Evolutionary conservation across 2,329 filamentous ascomycete species (phyloP).

Genomic region (Xylariaceae sp.): DNA sequence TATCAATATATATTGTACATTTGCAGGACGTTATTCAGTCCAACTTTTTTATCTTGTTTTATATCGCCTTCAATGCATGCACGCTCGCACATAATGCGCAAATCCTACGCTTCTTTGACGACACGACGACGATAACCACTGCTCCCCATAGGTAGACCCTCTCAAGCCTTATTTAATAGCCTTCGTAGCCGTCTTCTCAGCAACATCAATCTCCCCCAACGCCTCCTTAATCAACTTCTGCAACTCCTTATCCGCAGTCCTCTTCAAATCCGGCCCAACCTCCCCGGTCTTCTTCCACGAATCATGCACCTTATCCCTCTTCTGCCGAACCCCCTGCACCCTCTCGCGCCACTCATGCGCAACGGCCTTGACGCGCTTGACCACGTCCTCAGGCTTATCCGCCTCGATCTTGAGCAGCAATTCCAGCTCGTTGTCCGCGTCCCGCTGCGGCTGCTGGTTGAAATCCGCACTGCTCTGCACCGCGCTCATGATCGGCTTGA

Average conservation of each 20-base stretch:
- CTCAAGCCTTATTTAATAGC: slow-evolving; percentile 27
- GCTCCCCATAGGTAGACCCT: slow-evolving; percentile 13
- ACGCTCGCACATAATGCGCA: too few species aligned
- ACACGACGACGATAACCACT: neutral
- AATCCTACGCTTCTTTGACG: too few species aligned
- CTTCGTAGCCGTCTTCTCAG: slow-evolving; percentile 46
- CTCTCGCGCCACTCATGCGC: slow-evolving; percentile 48
- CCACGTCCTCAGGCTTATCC: slow-evolving; percentile 45
- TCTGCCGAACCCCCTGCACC: slow-evolving; percentile 43
- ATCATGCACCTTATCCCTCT: slow-evolving; percentile 45
- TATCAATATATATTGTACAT: slow-evolving; percentile 24
- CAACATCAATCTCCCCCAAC: slow-evolving; percentile 45
- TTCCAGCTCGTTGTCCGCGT: slow-evolving; percentile 55
- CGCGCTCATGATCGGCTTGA: slow-evolving; percentile 53
- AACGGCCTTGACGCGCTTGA: slow-evolving; percentile 40
- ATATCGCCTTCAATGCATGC: too few species aligned
- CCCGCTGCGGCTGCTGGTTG: slow-evolving; percentile 57
- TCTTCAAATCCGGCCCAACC: slow-evolving; percentile 41
- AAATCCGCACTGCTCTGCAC: slow-evolving; percentile 48
- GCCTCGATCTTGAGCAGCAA: slow-evolving; percentile 50
- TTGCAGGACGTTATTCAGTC: neutral
- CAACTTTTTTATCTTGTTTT: neutral
- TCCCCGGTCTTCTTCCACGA: slow-evolving; percentile 43
- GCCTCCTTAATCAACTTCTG: slow-evolving; percentile 41
- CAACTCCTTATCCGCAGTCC: slow-evolving; percentile 41